Evolutionary conservation across 73 alveolate genomes (phyloP).

Genomic region (Symbiodinium pilosum): DNA sequence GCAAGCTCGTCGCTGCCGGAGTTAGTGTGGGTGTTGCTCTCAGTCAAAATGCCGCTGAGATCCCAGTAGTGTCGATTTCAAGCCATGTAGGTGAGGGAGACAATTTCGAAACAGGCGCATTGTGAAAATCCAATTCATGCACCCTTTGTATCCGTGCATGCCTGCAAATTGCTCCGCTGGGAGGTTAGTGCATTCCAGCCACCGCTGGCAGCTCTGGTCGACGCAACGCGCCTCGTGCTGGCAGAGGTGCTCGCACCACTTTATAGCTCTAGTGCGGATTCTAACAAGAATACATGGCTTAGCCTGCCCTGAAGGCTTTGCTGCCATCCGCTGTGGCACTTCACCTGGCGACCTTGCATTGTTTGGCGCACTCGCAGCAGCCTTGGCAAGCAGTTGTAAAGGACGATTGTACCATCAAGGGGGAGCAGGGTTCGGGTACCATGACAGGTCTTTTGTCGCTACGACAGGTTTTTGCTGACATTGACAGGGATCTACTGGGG

Average conservation of each 20-base stretch:
- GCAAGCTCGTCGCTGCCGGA: not conserved
- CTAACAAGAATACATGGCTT: too few relatives aligned
- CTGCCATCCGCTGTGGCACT: slow-evolving; percentile 1
- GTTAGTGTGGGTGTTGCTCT: not conserved
- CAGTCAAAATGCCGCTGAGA: not conserved
- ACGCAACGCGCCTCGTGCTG: slow-evolving; percentile 47
- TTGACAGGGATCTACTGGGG: too few relatives aligned
- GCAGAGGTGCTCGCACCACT: slow-evolving; percentile 9
- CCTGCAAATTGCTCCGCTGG: not conserved
- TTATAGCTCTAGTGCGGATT: not conserved
- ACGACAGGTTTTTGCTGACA: too few relatives aligned
- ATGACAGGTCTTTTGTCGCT: too few relatives aligned
- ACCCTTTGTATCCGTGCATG: too few relatives aligned
- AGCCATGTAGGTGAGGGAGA: not conserved
- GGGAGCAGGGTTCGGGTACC: too few relatives aligned
- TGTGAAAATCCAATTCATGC: not conserved
- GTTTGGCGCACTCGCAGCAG: slow-evolving; percentile 47
- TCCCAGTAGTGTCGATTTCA: not conserved
- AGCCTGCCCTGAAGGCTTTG: slow-evolving; percentile 5
- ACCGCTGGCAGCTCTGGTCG: slow-evolving; percentile 28
- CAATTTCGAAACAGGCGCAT: not conserved
- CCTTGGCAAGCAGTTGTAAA: not conserved
- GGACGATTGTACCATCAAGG: not conserved
- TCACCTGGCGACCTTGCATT: slow-evolving; percentile 57
- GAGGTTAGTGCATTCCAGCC: not conserved